phyloP scores from a whole-genome alignment of 2,329 filamentous ascomycete species.

The Penicillium sp. region DNA sequence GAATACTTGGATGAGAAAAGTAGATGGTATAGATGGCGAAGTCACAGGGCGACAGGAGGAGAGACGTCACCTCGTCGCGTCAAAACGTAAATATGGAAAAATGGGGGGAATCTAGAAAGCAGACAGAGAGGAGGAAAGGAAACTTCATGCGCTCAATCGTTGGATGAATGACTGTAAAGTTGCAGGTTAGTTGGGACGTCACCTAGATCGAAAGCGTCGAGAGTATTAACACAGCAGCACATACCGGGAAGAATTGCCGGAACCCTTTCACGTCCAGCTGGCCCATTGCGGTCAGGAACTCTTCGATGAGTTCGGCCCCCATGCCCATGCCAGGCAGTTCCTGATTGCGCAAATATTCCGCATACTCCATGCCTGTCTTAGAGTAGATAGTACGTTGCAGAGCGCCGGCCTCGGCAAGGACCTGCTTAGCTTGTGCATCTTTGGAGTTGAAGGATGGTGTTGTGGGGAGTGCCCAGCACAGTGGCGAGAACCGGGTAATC shows the following conservation, averaged over 20 bases:
- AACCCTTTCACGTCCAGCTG: slow-evolving; percentile 46
- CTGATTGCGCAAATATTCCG: slow-evolving; percentile 48
- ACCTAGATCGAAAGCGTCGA: not conserved
- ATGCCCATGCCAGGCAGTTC: slow-evolving; percentile 49
- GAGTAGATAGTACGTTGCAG: slow-evolving; percentile 86
- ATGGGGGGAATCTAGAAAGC: slow-evolving; percentile 26
- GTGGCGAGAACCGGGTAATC: slow-evolving; percentile 79
- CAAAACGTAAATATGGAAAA: slow-evolving; percentile 21
- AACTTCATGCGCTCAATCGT: slow-evolving; percentile 43
- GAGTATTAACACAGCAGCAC: slow-evolving; percentile 1
- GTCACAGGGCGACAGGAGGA: slow-evolving; percentile 13
- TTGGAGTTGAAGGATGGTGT: slow-evolving; percentile 76
- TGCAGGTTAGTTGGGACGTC: slow-evolving; percentile 4
- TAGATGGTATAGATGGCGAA: slow-evolving; percentile 16
- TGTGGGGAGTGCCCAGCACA: slow-evolving; percentile 84
- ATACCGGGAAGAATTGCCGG: slow-evolving; percentile 48
- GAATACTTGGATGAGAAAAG: slow-evolving; percentile 5
- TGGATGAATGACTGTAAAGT: slow-evolving; percentile 41
- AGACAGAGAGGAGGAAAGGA: slow-evolving; percentile 16
- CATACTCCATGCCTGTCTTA: slow-evolving; percentile 82
- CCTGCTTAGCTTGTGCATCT: slow-evolving; percentile 84
- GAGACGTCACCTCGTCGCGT: slow-evolving; percentile 20
- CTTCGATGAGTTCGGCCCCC: slow-evolving; percentile 44
- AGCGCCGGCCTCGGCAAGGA: slow-evolving; percentile 80
- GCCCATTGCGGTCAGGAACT: slow-evolving; percentile 45